phyloP scores from a whole-genome alignment of 345 rosid species.

The Acer yangbiense region DNA sequence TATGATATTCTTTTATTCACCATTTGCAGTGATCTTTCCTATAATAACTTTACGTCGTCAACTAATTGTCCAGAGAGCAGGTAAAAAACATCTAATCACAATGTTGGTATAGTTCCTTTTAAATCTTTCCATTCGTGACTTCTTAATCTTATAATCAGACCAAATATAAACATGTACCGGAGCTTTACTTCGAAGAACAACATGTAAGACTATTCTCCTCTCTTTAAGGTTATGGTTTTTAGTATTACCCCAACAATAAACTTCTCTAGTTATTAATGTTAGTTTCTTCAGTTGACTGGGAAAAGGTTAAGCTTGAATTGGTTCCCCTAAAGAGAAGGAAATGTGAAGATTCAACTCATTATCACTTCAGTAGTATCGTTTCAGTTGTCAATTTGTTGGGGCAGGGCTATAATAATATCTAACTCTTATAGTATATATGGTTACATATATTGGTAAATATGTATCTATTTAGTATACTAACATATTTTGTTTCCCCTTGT shows the following conservation, averaged over 20 bases:
- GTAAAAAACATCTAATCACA: neutral
- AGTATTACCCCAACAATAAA: neutral
- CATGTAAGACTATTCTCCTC: constrained; percentile 31
- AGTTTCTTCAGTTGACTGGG: neutral
- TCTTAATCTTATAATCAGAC: neutral
- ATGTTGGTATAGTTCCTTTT: neutral
- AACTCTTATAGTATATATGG: constrained; percentile 6
- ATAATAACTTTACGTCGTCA: constrained; percentile 58
- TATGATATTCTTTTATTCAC: neutral
- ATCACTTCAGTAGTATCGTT: too few species aligned
- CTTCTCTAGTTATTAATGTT: neutral
- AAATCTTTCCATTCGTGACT: neutral
- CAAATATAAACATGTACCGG: constrained; percentile 37
- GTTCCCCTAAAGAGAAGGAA: neutral
- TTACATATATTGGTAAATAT: neutral
- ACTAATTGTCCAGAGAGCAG: neutral
- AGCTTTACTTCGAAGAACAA: constrained; percentile 35
- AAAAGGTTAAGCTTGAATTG: neutral
- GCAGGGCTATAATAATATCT: neutral
- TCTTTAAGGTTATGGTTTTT: neutral
- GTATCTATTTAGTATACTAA: neutral
- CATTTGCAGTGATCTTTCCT: constrained; percentile 65
- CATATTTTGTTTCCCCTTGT: neutral
- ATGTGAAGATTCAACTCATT: too few species aligned
- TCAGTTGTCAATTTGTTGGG: too few species aligned